Percentiles rank a stretch among this genome's conserved stretches.
Evolutionary conservation across 352 stramenopile species (phyloP).

Genomic region (Globisporangium spiculum): DNA sequence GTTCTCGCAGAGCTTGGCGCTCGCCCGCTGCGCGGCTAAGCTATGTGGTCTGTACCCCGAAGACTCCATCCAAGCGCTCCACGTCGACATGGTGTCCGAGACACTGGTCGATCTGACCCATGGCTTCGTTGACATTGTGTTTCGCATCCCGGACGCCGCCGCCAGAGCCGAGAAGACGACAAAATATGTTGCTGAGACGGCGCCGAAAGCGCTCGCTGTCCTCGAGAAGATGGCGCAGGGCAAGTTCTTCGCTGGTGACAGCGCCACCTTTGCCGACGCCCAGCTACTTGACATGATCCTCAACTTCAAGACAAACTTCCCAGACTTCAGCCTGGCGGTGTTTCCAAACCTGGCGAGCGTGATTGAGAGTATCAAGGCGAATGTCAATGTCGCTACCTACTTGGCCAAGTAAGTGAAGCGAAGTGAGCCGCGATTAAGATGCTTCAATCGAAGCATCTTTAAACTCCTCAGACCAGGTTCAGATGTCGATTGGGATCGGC

Average conservation of each 20-base stretch:
- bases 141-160: conserved; percentile 20
- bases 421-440: no score
- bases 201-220: conserved; percentile 27
- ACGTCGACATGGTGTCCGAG: conserved; percentile 18
- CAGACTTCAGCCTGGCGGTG: conserved; percentile 17
- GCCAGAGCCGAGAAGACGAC: conserved; percentile 34
- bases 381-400: conserved; percentile 32
- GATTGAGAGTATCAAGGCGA: conserved; percentile 27
- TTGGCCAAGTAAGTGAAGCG: conserved; percentile 22
- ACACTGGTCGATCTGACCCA: conserved; percentile 10
- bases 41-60: conserved; percentile 19
- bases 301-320: conserved; percentile 27
- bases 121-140: not conserved
- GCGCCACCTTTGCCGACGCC: conserved; percentile 35
- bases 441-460: no score
- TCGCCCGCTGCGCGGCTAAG: conserved; percentile 26
- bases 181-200: conserved; percentile 23
- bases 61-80: conserved; percentile 13
- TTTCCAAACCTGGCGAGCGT: conserved; percentile 40
- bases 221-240: conserved; percentile 30
- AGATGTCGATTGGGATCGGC: no score
- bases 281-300: conserved; percentile 39
- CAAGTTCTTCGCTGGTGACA: conserved; percentile 33
- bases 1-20: conserved; percentile 24
- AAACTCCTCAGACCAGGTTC: no score